Conservation (phyloP, 2,329 filamentous ascomycete genomes). For the Talaromyces sp. region DNA sequence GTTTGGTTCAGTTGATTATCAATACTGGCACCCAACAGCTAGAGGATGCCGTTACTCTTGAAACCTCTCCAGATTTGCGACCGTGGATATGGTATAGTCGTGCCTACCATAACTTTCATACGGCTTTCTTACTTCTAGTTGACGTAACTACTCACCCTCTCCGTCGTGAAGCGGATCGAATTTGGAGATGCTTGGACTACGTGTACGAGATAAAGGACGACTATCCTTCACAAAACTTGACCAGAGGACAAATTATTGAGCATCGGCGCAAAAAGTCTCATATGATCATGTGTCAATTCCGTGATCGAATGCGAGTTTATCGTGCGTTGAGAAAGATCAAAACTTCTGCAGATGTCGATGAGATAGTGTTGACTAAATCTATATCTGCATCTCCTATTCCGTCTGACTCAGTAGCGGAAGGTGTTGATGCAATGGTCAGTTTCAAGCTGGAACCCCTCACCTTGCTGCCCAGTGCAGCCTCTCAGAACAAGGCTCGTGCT, state of each 20-base stretch:
- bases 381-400: background rate
- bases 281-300: constrained; percentile 60
- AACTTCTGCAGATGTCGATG: constrained; percentile 26
- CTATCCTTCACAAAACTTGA: constrained; percentile 38
- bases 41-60: constrained; percentile 55
- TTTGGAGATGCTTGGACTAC: constrained; percentile 70
- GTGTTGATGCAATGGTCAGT: background rate
- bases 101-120: constrained; percentile 70
- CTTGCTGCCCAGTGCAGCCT: background rate
- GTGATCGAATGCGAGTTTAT: constrained; percentile 40
- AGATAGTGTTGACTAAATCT: background rate
- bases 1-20: constrained; percentile 62
- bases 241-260: constrained; percentile 21
- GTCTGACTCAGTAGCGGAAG: background rate
- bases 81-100: constrained; percentile 69
- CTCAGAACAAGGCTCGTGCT: constrained; percentile 4
- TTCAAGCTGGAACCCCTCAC: constrained; percentile 8
- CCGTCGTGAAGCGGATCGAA: constrained; percentile 59
- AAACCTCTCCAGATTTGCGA: constrained; percentile 51
- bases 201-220: constrained; percentile 60
- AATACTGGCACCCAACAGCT: constrained; percentile 56
- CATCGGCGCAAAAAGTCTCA: constrained; percentile 56
- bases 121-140: constrained; percentile 64
- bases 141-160: constrained; percentile 62
- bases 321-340: constrained; percentile 29